Conservation (phyloP, 306 rosid genomes). For the Begonia masoniana region DNA sequence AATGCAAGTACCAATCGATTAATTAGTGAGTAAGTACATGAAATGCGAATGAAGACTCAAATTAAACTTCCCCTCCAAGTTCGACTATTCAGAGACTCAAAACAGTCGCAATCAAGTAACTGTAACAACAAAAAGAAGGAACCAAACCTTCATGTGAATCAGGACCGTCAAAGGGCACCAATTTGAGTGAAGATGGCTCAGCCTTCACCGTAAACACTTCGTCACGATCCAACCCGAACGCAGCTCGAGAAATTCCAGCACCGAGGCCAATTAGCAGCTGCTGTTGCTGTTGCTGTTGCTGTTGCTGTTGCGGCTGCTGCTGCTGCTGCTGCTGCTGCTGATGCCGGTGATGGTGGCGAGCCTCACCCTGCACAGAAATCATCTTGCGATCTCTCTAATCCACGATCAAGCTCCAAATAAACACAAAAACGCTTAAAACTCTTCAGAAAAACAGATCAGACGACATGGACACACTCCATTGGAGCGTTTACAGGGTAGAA, state of each 20-base stretch:
- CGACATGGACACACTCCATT: neutral
- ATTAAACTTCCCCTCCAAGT: too few species aligned
- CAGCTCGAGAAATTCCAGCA: slow-evolving; percentile 24
- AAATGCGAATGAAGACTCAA: too few species aligned
- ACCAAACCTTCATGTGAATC: slow-evolving; percentile 32
- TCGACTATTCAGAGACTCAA: too few species aligned
- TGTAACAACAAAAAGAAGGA: neutral
- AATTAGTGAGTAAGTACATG: too few species aligned
- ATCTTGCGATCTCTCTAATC: slow-evolving; percentile 19
- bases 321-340: slow-evolving; percentile 27
- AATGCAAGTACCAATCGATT: too few species aligned
- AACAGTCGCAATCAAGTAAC: too few species aligned
- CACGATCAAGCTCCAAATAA: slow-evolving; percentile 10
- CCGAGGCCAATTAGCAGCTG: slow-evolving; percentile 14
- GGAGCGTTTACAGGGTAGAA: slow-evolving; percentile 3
- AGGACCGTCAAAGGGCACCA: slow-evolving; percentile 18
- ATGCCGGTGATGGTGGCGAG: slow-evolving; percentile 18
- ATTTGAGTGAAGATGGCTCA: slow-evolving; percentile 24
- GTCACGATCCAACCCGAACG: slow-evolving; percentile 17
- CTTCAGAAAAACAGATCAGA: slow-evolving; percentile 8
- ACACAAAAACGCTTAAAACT: slow-evolving; percentile 15
- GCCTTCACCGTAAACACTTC: slow-evolving; percentile 17
- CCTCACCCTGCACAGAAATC: slow-evolving; percentile 75
- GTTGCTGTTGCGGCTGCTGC: too few species aligned
- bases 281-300: too few species aligned